Base-by-base conservation (phyloP, 2,329 filamentous ascomycete species). In the Penicillium griseofulvum region DNA sequence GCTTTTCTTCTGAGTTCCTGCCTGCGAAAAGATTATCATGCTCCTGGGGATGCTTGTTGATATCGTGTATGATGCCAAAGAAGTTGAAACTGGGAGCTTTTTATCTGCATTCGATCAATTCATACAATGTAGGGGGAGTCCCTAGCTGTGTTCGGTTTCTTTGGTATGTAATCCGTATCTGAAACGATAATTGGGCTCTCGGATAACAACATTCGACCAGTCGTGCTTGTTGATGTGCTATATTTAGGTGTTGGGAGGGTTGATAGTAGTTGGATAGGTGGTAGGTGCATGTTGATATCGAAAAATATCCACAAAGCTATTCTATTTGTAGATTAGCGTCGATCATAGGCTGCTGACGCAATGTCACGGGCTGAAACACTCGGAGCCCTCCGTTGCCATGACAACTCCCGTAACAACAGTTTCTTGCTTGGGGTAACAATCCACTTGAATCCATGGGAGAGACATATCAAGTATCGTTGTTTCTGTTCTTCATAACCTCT, bases 351-450 rank as follows among this genome's bases (percentile, higher is more conserved):
- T 36, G 44, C 55, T 61, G 55, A 61, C 49, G 36, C 16, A 9
- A 44, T 5, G n/a, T 55, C 59, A 63, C 29, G 54, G 59, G 22
- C 10, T 46, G n/a, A 53, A 52, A 57, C 46, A 42, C 14, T 33
- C 26, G 57, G 33, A 68, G 59, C 57, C 59, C 55, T 24, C 54
- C 19, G 61, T 72, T 72, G 67, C 68, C 56, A 65, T 68, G 66
- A 68, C 60, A 57, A 72, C 70, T 70, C 57, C 70, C 70, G 69
- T 48, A 53, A 70, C 69, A 70, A 58, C 56, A 55, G 43, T 60
- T 34, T 59, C 63, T 61, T 62, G 59, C 58, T 62, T 57, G 59
- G 64, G 63, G 62, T 64, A 65, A 62, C 59, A 63, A 64, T 61
- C 64, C 60, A 63, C 61, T 65, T 54, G 31, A 59, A 62, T 58